These are phyloP conservation scores for Forsythia viridissima DNA, from an alignment of 257 asterid species.

Conservation along the genomic window DNA sequence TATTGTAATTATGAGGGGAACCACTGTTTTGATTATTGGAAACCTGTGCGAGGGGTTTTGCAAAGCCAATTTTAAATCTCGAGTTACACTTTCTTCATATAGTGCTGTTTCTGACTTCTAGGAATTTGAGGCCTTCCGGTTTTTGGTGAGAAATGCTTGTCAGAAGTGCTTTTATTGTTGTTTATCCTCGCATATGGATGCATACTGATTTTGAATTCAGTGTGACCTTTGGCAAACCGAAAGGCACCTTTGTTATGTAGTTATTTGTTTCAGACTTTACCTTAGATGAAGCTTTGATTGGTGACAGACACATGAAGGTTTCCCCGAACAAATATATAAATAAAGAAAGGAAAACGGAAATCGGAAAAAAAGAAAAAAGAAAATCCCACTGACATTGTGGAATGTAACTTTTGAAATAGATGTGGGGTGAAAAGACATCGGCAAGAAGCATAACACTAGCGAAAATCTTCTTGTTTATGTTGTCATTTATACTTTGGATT, in stretches of 20 bases:
- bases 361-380: neutral
- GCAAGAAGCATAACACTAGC: neutral
- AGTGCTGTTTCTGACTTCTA: neutral
- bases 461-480: neutral
- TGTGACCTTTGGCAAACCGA: neutral
- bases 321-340: neutral
- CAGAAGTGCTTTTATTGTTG: neutral
- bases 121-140: neutral
- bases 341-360: neutral
- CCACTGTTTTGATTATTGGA: neutral
- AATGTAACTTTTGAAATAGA: neutral
- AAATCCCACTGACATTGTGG: neutral
- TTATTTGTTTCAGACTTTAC: neutral
- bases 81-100: neutral
- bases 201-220: neutral
- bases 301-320: neutral
- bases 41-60: neutral
- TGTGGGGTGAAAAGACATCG: neutral
- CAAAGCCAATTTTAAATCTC: neutral
- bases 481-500: neutral
- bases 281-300: too few relatives aligned
- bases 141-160: neutral
- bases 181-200: neutral
- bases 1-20: conserved; percentile 1
- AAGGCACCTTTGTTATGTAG: neutral